Evolutionary conservation across 345 rosid genomes (phyloP).

Genomic region (Raphanus raphanistrum): DNA sequence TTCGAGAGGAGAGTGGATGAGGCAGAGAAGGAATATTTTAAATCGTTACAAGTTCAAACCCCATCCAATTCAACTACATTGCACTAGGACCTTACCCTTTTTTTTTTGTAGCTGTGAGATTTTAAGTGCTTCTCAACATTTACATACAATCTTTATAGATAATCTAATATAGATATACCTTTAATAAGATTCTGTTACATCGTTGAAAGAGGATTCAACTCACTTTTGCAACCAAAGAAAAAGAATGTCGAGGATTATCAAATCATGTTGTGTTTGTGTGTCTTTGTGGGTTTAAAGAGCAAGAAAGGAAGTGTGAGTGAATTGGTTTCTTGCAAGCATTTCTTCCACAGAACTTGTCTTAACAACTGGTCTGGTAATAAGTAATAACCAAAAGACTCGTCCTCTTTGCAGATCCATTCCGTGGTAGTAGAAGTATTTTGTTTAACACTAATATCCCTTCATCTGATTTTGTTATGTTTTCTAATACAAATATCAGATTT

Average conservation of each 20-base stretch:
- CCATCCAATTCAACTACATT: conserved; percentile 31
- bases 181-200: not conserved
- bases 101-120: conserved; percentile 12
- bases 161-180: not conserved
- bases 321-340: conserved; percentile 75
- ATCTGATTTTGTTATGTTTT: not conserved
- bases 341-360: conserved; percentile 71
- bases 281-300: conserved; percentile 62
- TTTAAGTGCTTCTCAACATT: not conserved
- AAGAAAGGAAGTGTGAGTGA: conserved; percentile 74
- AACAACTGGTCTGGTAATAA: conserved; percentile 69
- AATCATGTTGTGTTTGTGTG: conserved; percentile 49
- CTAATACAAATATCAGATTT: not conserved
- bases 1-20: conserved; percentile 62
- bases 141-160: conserved; percentile 11
- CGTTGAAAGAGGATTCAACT: not conserved
- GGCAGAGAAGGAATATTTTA: conserved; percentile 62
- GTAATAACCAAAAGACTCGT: conserved; percentile 51
- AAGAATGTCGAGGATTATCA: not conserved
- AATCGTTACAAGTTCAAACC: conserved; percentile 25
- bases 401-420: not conserved
- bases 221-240: not conserved
- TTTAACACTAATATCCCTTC: not conserved
- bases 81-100: conserved; percentile 24
- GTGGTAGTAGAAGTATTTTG: not conserved